Base-by-base conservation (phyloP, 345 rosid genomes). In the Salix dunnii region DNA sequence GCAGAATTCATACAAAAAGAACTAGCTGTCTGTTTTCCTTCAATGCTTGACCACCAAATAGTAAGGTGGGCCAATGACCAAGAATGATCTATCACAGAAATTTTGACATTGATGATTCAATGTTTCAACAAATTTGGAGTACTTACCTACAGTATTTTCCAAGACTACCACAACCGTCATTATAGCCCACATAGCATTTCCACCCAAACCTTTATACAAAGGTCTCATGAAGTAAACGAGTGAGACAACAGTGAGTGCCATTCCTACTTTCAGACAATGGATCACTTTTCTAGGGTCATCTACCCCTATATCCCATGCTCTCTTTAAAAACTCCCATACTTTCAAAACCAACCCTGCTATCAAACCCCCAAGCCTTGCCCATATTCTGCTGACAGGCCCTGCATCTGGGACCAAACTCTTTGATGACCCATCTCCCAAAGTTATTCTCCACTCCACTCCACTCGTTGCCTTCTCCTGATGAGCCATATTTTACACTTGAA, bases 111-210 rank as follows among this genome's bases (percentile, higher is more conserved):
- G 9, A 42, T 2, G 20, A 4, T 62, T 36, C 30, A 18, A 21
- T 13, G 31, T 55, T 65, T 48, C 36, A 33, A 51, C 30, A 30
- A 31, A 74, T 14, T 43, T 67, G 23, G 23, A 58, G 33, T 30
- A 62, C 85, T 78, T 72, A 82, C 90, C 90, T 18, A 79, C 89
- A 28, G 78, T 84, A 68, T 80, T 78, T 66, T 84, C 90, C 73
- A 84, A 81, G 68, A 77, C 90, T 20, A 88, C 87, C 4, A 88
- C 87, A 28, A 86, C 87, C 7, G 90, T 88, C 86, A 88, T 84
- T n/a, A 88, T 30, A 31, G 90, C 89, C 90, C 90, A 88, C 85
- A 84, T 88, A 46, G 87, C 83, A 82, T 84, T 88, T 13, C 86
- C 85, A 58, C 89, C 90, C 38, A 88, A 76, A 51, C 89, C 86